phyloP scores from a whole-genome alignment of 139 green algal species.

The Raphidocelis subcapitata region DNA sequence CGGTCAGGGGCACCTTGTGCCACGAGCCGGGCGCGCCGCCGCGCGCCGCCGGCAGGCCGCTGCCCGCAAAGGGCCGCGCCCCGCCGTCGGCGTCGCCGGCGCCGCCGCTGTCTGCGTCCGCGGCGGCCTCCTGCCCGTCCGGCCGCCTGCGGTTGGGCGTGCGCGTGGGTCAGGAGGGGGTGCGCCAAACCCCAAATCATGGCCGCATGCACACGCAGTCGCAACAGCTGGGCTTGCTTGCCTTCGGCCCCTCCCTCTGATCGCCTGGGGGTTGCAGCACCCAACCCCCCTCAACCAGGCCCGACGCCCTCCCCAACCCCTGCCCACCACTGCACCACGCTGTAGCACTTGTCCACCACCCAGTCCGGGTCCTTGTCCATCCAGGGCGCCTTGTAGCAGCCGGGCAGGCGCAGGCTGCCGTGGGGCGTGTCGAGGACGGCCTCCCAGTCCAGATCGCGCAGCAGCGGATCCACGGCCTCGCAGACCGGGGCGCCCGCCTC shows the following conservation, averaged over 20 bases:
- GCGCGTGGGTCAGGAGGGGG: too few species aligned
- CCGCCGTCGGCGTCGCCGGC: too few species aligned
- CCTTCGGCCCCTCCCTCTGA: too few species aligned
- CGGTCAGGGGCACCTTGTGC: slow-evolving; percentile 13
- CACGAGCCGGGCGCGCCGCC: neutral
- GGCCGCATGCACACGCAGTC: too few species aligned
- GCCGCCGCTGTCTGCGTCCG: too few species aligned
- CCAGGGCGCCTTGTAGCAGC: slow-evolving; percentile 35
- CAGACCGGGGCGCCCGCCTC: neutral
- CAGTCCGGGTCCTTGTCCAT: slow-evolving; percentile 41
- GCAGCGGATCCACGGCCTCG: neutral
- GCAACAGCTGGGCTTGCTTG: too few species aligned
- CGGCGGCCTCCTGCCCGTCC: too few species aligned
- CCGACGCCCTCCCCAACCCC: slow-evolving; percentile 1
- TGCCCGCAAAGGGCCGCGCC: too few species aligned
- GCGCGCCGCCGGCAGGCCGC: neutral
- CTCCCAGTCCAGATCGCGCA: slow-evolving; percentile 48
- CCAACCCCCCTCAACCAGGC: too few species aligned
- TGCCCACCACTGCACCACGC: slow-evolving; percentile 8
- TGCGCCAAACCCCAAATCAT: too few species aligned
- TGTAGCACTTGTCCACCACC: slow-evolving; percentile 45
- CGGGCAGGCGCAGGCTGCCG: slow-evolving; percentile 50
- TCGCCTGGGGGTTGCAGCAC: too few species aligned
- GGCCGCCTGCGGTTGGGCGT: too few species aligned
- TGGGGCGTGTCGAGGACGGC: slow-evolving; percentile 53